phyloP scores from a whole-genome alignment of 768 basidiomycete species.

The Candolleomyces efflorescens region DNA sequence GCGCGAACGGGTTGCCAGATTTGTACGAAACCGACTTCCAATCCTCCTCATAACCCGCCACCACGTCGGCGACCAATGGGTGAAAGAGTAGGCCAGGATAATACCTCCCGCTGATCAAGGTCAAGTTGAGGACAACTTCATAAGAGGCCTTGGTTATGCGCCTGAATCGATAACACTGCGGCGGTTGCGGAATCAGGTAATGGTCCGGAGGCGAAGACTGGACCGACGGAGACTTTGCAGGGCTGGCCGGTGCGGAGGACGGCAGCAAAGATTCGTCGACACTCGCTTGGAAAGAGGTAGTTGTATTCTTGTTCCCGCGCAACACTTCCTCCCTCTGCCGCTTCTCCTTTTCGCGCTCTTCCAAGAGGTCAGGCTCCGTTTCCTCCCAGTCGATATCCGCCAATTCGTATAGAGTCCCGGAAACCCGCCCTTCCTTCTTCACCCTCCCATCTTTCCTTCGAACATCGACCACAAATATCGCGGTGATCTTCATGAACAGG shows the following conservation, averaged over 20 bases:
- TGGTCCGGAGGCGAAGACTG: constrained; percentile 10
- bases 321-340: neutral
- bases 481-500: constrained; percentile 68
- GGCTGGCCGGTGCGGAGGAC: neutral
- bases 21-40: constrained; percentile 30
- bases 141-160: constrained; percentile 56
- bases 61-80: constrained; percentile 44
- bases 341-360: constrained; percentile 8
- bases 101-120: constrained; percentile 74
- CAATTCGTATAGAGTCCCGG: constrained; percentile 74
- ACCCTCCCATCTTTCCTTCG: constrained; percentile 33
- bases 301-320: neutral
- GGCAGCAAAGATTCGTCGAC: constrained; percentile 6
- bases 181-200: constrained; percentile 55
- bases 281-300: constrained; percentile 1
- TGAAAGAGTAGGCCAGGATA: constrained; percentile 70
- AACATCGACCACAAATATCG: constrained; percentile 59
- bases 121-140: constrained; percentile 65
- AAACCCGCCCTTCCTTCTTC: constrained; percentile 61
- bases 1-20: constrained; percentile 57
- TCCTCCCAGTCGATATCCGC: constrained; percentile 72
- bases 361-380: neutral
- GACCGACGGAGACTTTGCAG: neutral
- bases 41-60: constrained; percentile 35
- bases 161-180: constrained; percentile 66